phyloP scores from a whole-genome alignment of 129 eudicot species.

The Lactuca saligna region DNA sequence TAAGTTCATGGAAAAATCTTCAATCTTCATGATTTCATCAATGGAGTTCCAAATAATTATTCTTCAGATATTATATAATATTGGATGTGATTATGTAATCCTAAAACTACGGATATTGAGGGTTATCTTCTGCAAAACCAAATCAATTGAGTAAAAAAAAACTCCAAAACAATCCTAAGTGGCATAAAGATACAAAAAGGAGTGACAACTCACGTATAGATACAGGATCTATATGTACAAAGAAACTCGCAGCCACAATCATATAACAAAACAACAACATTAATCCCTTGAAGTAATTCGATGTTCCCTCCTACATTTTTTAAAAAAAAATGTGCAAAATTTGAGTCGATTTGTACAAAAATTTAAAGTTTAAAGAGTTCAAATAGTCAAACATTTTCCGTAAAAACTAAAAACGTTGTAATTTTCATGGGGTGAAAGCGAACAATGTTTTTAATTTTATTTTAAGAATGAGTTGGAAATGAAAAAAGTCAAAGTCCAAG shows the following conservation, averaged over 20 bases:
- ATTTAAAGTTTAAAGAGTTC: not conserved
- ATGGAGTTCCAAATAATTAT: conserved; percentile 5
- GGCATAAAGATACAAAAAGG: conserved; percentile 4
- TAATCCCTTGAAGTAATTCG: conserved; percentile 77
- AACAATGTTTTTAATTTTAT: not conserved
- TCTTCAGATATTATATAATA: conserved; percentile 2
- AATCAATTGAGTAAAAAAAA: not conserved
- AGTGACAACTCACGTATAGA: conserved; percentile 41
- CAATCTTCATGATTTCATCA: conserved; percentile 13
- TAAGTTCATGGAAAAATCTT: not conserved
- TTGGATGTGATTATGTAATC: conserved; percentile 2
- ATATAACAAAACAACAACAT: conserved; percentile 76
- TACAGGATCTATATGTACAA: conserved; percentile 59
- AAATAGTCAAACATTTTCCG: not conserved
- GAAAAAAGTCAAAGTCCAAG: not conserved
- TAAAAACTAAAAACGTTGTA: not conserved
- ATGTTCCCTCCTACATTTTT: conserved; percentile 64
- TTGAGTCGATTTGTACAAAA: conserved; percentile 2
- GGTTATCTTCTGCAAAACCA: conserved; percentile 32
- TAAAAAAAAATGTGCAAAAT: conserved; percentile 2
- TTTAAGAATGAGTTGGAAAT: conserved; percentile 6
- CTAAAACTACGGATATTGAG: conserved; percentile 18
- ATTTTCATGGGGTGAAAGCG: not conserved
- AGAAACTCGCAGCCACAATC: conserved; percentile 85
- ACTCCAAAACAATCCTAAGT: not conserved